Evolutionary conservation across 2,329 filamentous ascomycete species (phyloP), one percentile per base, ranked within the genome.

Genomic region (Ophiostoma australiae): DNA sequence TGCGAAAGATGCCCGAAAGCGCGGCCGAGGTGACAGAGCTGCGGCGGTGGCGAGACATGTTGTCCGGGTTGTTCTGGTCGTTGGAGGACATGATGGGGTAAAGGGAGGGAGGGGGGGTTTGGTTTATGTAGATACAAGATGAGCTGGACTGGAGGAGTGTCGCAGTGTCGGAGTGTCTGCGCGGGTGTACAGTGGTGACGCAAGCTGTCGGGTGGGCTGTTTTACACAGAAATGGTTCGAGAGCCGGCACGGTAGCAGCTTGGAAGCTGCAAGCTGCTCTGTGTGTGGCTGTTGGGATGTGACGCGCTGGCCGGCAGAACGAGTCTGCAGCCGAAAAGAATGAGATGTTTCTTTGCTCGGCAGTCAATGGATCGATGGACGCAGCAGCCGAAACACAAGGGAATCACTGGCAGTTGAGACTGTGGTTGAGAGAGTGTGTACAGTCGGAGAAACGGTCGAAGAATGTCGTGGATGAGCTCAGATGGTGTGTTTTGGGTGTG

Each of bases 1-100:
- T 85, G 74, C 87, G 82, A 78, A 89, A 90, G 72, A 90, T 82
- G 76, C 82, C 86, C 74, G 84, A 84, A 73, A 88, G 81, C 70
- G 86, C 84, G 71, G 85, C 83, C 70, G 86, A 84, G 44, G 85
- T 85, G 76, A 88, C 83, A 73, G 86, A 88, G 74, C 84, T 82
- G 75, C 86, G 84, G 76, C 85, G 84, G 73, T 83, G 79, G 76
- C 74, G 77, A 68, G 74, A 72, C 76, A 75, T 76, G 73, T 80
- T 76, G 63, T 39, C 35, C 79, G 73, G 74, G 75, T 69, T 74
- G 72, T 71, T 69, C 72, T 39, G 66, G 74, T 75, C 76, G 75
- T 73, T 77, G 76, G 71, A 74, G 58, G 73, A 67, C 73, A 74
- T 74, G 23, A 13, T 44, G 67, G 27, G 27, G 27, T 31, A n/a